Evolutionary conservation across 2,329 filamentous ascomycete genomes (phyloP), one percentile per base, ranked within the genome.

Genomic region (Anthostomella pinea): DNA sequence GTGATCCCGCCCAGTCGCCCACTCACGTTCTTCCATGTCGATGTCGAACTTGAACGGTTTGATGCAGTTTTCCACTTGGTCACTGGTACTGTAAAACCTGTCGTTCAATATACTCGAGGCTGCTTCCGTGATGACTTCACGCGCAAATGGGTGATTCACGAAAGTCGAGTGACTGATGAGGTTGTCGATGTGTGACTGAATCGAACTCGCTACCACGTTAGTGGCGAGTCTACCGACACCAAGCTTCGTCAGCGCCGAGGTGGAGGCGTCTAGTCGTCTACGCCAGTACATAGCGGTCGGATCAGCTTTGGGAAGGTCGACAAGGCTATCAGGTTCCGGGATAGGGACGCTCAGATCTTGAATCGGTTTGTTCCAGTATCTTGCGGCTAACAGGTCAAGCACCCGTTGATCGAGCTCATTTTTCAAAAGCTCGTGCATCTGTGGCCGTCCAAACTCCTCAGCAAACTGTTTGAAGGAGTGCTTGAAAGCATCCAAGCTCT

Each of bases 11-110:
- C 89, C 90, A 43, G 85, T 80, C 3, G 73, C 63, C 93, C 93
- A 98, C 60, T 98, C 94, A 6, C 81, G 73, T 24, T 90, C 86
- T 56, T 95, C 88, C 28, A 98, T 82, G 53, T 98, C 93, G 40
- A 98, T 95, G 45, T 96, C 89, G 51, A 91, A 97, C 60, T 98
- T 98, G 71, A 91, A 98, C 0, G 94, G 93, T 64, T 98, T 98
- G 65, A 98, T 94, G 59, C 91, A 98, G 59, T 97, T 97, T 63
- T 98, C 93, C 1, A 98, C 87, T 65, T 97, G 93, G 56, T 98
- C 94, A 46, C 87, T 93, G 1, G 94, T 98, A 64, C 91, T 93
- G 66, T 96, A 97, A 47, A 95, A 95, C 10, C 91, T 77, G 55
- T 98, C 93, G 48, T 93, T 93, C 9, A 98, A 68, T 35, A 98